Percentiles rank a stretch among this genome's conserved stretches.
phyloP scores from a whole-genome alignment of 2,329 filamentous ascomycete species.

The Cytospora paraplurivora region DNA sequence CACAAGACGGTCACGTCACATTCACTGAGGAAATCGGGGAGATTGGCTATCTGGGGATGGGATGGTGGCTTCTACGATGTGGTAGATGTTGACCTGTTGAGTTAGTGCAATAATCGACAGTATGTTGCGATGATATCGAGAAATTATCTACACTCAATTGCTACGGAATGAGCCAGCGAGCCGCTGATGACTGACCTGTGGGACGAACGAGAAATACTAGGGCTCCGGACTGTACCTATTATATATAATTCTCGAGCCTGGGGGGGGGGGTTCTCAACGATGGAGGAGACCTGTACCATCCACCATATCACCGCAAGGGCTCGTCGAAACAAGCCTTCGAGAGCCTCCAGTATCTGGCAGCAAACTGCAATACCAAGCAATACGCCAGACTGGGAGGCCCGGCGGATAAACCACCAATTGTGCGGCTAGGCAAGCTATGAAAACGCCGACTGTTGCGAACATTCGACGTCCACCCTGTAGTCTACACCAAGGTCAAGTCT shows the following conservation, averaged over 20 bases:
- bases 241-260: too few relatives aligned
- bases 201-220: not conserved
- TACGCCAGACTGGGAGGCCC: not conserved
- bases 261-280: too few relatives aligned
- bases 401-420: not conserved
- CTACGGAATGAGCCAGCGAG: too few relatives aligned
- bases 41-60: not conserved
- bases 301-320: too few relatives aligned
- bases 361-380: not conserved
- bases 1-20: conserved; percentile 11
- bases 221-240: not conserved
- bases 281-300: too few relatives aligned
- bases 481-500: too few relatives aligned
- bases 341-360: not conserved
- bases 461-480: too few relatives aligned
- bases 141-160: not conserved
- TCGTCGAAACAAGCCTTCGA: not conserved
- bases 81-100: conserved; percentile 18
- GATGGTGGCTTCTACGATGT: not conserved
- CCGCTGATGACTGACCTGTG: not conserved
- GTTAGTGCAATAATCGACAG: conserved; percentile 21
- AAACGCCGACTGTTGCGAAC: too few relatives aligned
- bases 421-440: too few relatives aligned
- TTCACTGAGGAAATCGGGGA: conserved; percentile 15
- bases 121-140: conserved; percentile 7